Percentiles rank a stretch among this genome's conserved stretches.
Conservation (phyloP, 2,329 filamentous ascomycete species). For the Penicillium sp. region DNA sequence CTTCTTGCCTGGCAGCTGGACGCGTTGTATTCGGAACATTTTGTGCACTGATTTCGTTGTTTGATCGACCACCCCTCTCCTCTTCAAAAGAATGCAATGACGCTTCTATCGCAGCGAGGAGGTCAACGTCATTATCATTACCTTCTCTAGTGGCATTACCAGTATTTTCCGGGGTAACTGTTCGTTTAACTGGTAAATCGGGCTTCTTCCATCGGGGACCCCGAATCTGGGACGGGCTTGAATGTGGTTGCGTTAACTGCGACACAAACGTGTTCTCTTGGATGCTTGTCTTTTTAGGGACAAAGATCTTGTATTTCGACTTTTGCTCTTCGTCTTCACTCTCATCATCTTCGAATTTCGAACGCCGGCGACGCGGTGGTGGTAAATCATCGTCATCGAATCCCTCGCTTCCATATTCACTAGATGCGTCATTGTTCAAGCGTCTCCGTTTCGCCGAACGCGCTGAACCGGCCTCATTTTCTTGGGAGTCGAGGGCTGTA, state of each 20-base stretch:
- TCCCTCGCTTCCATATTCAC: constrained; percentile 5
- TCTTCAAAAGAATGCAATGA: constrained; percentile 36
- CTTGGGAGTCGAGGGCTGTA: constrained; percentile 1
- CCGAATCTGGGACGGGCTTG: constrained; percentile 50
- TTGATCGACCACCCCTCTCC: constrained; percentile 17
- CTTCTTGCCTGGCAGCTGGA: constrained; percentile 8
- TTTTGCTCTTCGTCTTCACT: constrained; percentile 18
- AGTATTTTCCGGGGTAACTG: background rate
- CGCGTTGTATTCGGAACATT: background rate
- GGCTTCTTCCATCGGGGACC: constrained; percentile 50
- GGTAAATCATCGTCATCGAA: constrained; percentile 19
- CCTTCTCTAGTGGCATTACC: background rate
- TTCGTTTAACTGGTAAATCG: constrained; percentile 17
- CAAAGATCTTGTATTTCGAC: constrained; percentile 38
- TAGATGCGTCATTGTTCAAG: background rate
- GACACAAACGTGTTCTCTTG: constrained; percentile 46
- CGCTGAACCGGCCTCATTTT: constrained; percentile 16
- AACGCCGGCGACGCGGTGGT: constrained; percentile 13
- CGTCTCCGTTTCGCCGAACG: constrained; percentile 34
- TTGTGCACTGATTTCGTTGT: background rate
- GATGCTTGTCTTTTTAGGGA: constrained; percentile 36
- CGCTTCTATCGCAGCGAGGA: constrained; percentile 35
- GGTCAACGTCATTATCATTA: constrained; percentile 17
- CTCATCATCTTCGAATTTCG: constrained; percentile 19
- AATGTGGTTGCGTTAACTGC: constrained; percentile 45